Evolutionary conservation across 169 alveolate species (phyloP).

Genomic region (Plasmodium cynomolgi): DNA sequence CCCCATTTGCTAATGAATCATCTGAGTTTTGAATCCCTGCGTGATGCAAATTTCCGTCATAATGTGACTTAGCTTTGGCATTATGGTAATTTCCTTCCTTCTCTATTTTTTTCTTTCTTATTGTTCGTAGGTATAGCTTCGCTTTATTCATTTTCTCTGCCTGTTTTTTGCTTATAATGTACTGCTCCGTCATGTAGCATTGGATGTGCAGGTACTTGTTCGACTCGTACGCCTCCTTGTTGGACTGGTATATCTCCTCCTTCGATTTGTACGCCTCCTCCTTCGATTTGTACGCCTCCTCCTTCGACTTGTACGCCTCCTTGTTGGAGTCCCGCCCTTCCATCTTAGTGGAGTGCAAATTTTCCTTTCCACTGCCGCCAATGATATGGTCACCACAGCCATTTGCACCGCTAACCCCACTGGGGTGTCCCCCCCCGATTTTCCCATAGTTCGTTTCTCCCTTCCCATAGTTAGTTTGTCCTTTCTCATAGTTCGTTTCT

Average conservation of each 20-base stretch:
- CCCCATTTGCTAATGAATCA: background rate
- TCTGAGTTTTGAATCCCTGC: conserved; percentile 1
- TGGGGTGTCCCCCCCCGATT: background rate
- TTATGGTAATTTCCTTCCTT: background rate
- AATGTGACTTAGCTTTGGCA: background rate
- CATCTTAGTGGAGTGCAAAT: background rate
- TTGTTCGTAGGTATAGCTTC: conserved; percentile 32
- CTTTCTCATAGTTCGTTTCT: no score
- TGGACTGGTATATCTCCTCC: background rate
- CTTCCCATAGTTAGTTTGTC: background rate
- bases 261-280: background rate
- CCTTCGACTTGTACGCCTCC: background rate
- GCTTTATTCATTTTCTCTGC: conserved; percentile 70
- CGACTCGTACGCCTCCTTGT: conserved; percentile 8
- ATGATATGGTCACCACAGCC: no score
- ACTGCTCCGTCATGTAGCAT: conserved; percentile 61
- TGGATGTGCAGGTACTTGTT: conserved; percentile 47
- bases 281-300: background rate
- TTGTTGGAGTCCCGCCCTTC: background rate
- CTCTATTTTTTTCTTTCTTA: conserved; percentile 22
- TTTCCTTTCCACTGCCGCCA: background rate
- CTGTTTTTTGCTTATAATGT: conserved; percentile 62
- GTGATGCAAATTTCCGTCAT: background rate
- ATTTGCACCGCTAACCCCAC: background rate
- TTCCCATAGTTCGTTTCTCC: background rate